Conservation (phyloP, 2,329 filamentous ascomycete genomes). For the Diaporthe batatas region DNA sequence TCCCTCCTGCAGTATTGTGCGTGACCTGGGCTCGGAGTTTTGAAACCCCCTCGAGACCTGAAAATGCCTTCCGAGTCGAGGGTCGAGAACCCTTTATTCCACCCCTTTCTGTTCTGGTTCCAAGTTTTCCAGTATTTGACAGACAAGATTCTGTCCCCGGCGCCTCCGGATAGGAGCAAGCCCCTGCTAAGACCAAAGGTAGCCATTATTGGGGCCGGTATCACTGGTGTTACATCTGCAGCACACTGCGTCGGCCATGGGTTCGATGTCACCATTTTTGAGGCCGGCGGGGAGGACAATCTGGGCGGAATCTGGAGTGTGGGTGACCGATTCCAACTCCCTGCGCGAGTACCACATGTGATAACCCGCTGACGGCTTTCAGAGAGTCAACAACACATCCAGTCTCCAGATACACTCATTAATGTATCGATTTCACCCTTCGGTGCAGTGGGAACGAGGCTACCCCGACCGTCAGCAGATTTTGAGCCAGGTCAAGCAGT, state of each 20-base stretch:
- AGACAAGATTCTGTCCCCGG: conserved; percentile 75
- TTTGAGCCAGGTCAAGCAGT: conserved; percentile 74
- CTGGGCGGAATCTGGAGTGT: conserved; percentile 87
- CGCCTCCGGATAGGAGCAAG: conserved; percentile 71
- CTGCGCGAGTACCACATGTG: not conserved
- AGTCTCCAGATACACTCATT: conserved; percentile 86
- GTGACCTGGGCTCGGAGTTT: not conserved
- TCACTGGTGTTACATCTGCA: conserved; percentile 83
- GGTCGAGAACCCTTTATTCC: conserved; percentile 58
- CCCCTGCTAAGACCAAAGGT: conserved; percentile 73
- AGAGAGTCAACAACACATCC: conserved; percentile 86
- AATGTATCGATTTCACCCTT: conserved; percentile 91
- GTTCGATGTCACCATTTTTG: conserved; percentile 85
- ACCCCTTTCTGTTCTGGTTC: conserved; percentile 73
- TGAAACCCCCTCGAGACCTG: not conserved
- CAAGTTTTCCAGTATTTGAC: conserved; percentile 75
- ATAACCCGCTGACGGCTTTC: not conserved
- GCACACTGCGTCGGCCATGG: conserved; percentile 88
- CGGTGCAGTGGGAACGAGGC: conserved; percentile 79
- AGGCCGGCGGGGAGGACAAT: conserved; percentile 74
- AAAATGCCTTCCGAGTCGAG: conserved; percentile 52
- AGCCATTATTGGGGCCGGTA: conserved; percentile 77
- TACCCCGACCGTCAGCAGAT: conserved; percentile 85
- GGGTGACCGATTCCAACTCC: conserved; percentile 48
- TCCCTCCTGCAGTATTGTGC: not conserved